Evolutionary conservation across 148 eudicot genomes (phyloP), one percentile per base, ranked within the genome.

Genomic region (Heliosperma pusillum): DNA sequence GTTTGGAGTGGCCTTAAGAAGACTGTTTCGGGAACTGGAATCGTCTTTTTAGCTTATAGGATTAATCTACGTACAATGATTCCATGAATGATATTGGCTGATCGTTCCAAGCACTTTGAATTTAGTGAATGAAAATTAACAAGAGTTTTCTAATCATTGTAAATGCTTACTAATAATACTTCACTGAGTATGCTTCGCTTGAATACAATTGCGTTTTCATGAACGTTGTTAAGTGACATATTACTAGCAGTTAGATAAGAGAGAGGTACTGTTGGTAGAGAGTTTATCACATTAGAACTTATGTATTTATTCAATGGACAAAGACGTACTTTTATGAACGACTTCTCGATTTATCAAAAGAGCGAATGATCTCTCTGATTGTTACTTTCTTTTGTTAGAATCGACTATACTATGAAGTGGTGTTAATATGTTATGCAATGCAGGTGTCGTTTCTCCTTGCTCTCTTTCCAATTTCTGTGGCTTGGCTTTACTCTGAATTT

Each of bases 381-480:
- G 42, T 19, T n/a, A 30, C 57, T 67, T 66, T 50, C 56, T 5
- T 8, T 10, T 44, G 53, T 47, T 11, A 0, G 53, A 11, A 12
- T 13, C 17, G 10, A 50, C 17, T 50, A 36, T 65, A 15, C 63
- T 55, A 15, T 44, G 25, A 73, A 45, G 2, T 36, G 15, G 42
- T 72, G 22, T 12, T 5, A 55, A 64, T 33, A 61, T 70, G 45
- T 55, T 36, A 50, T 50, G 55, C 55, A 50, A 67, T 79, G 88
- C 89, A 93, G 98, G 93, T 90, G 76, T 81, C 98, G 1, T 90
- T 90, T 84, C 72, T 93, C 47, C 92, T 93, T 80, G 96, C 88
- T 56, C 70, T 88, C 74, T 78, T 87, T 56, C 88, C 91, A 26
- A 44, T 90, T 22, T 70, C 85, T 69, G 80, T 81, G 25, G 85